Evolutionary conservation across 805 yeast genomes (phyloP), one percentile per base, ranked within the genome.

Genomic region (Pichia manshurica): DNA sequence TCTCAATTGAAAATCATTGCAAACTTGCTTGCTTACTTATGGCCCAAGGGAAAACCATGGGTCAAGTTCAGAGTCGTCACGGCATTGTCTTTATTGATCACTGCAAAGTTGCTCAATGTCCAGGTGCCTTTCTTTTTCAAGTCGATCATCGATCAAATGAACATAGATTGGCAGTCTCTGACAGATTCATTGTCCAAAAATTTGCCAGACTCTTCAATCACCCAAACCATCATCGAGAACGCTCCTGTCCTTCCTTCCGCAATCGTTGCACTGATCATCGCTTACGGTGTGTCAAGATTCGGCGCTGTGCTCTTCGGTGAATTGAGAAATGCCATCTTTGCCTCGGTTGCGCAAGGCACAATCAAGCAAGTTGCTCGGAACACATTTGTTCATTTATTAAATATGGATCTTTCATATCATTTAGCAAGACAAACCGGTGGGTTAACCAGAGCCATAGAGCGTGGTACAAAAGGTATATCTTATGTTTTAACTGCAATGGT

Each of bases 401-500:
- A 79, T 57, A 73, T 93, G 64, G 99, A 93, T 66, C 69, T 90
- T 46, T 84, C 87, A 19, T 93, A 91, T 76, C 99, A 93, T 64
- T 67, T 93, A 36, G 75, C 91, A 10, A 74, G 90, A 56, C 98
- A 93, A 64, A 93, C 99, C 0, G 99, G 99, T 55, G 98, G 96
- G 0, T 67, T 93, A 31, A 91, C 97, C 0, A 73, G 99, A 52
- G 98, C 98, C 1, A 93, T 93, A 59, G 99, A 93, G 60, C 74
- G 99, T 54, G 99, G 99, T 64, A 91, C 98, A 1, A 91, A 93
- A 58, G 99, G 99, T 70, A 91, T 93, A 46, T 83, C 95, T 12
- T 90, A 86, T 57, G 97, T 93, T 5, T 70, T 93, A 41, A 81
- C 87, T 33, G 96, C 98, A 2, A 87, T 91, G 96, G 96, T 93